These are phyloP conservation scores for Plasmodium knowlesi DNA, from an alignment of 169 alveolate species.

Conservation along the genomic window DNA sequence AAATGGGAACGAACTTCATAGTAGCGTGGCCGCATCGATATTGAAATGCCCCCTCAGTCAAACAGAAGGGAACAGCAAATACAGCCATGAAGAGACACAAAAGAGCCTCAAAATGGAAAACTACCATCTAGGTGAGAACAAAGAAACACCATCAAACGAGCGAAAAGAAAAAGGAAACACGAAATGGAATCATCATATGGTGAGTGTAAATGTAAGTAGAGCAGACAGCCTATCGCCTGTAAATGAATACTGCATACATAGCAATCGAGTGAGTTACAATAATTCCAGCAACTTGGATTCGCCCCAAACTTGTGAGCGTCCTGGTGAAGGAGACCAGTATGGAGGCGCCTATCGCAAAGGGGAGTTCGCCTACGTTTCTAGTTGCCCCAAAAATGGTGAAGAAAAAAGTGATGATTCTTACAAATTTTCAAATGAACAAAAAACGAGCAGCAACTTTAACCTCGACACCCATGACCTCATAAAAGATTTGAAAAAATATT, in stretches of 20 bases:
- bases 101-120: background rate
- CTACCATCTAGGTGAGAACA: background rate
- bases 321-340: background rate
- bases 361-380: conserved; percentile 18
- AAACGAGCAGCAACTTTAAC: conserved; percentile 1
- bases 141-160: background rate
- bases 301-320: background rate
- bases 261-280: conserved; percentile 8
- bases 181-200: background rate
- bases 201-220: background rate
- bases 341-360: conserved; percentile 40
- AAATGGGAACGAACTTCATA: background rate
- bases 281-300: background rate
- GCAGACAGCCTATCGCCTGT: background rate
- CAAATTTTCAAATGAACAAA: conserved; percentile 14
- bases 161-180: background rate
- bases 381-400: conserved; percentile 24
- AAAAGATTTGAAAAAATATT: conserved; percentile 47
- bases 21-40: background rate
- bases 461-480: conserved; percentile 18
- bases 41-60: background rate
- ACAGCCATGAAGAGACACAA: background rate
- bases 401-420: conserved; percentile 32
- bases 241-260: conserved; percentile 26
- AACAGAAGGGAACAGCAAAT: background rate